Evolutionary conservation across 176 grass and related monocot genomes (phyloP), one percentile per base, ranked within the genome.

Genomic region (Oryza glumipatula): DNA sequence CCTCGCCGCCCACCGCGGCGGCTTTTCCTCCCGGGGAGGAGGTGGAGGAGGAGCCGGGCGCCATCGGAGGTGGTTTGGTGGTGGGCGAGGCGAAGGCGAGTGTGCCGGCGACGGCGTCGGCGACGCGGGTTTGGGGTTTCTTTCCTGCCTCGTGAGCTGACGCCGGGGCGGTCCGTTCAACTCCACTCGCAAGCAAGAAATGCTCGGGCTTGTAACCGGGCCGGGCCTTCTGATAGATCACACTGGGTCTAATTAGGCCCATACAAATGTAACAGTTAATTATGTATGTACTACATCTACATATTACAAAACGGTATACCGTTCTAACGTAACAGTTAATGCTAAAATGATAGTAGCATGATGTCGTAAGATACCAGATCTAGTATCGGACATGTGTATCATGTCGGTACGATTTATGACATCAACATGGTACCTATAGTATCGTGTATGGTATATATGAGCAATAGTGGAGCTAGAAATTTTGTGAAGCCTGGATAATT

Each of bases 11-110:
- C 16, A 26, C 64, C 6, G 23, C 77, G 64, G 21, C 17, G 9
- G 16, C 63, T n/a, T 19, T 65, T 48, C 5, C 74, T 19, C 36
- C 74, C 1, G 52, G 4, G 15, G 23, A 39, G 38, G 38, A 39
- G 38, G 38, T 13, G 26, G 67, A 22, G 26, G 67, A 45, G 78
- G 8, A 28, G 44, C 44, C 66, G 65, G 6, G 26, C 65, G 78
- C 78, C 78, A 80, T 80, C 4, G 64, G 43, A 68, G 77, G 44
- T 1, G 7, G 10, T 4, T 35, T 66, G 26, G 64, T 35, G 78
- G 16, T 51, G 77, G 26, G 30, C 22, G 74, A 11, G 24, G 13
- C 4, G 33, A 4, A 24, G 65, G 48, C 9, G 67, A 65, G 79
- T 17, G 48, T 5, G 48, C 13, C 48, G 48, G 48, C 14, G 48